Conservation (phyloP, 1,139 yeast genomes). For the Nakaseomyces nivariensis region DNA sequence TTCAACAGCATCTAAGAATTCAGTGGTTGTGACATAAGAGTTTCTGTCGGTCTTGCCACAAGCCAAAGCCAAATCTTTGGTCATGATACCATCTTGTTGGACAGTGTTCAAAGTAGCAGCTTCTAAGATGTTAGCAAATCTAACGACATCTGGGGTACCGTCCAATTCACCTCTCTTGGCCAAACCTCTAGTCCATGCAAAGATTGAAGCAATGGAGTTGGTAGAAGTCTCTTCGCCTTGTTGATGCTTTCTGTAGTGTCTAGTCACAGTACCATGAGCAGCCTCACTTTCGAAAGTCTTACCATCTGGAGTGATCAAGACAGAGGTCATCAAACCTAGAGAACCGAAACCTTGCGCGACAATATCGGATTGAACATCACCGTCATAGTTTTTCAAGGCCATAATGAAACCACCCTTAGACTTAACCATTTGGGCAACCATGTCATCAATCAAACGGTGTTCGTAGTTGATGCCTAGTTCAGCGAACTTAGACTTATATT, state of each 20-base stretch:
- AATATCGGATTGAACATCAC: slow-evolving; percentile 78
- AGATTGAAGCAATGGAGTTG: slow-evolving; percentile 75
- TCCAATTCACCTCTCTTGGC: slow-evolving; percentile 75
- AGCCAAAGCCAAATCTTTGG: slow-evolving; percentile 73
- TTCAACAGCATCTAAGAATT: slow-evolving; percentile 65
- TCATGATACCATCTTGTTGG: slow-evolving; percentile 65
- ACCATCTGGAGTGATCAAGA: slow-evolving; percentile 77
- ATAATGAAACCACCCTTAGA: slow-evolving; percentile 76
- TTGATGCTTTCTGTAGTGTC: slow-evolving; percentile 79
- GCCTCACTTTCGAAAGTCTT: slow-evolving; percentile 77
- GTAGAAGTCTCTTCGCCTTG: slow-evolving; percentile 79
- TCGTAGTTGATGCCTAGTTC: slow-evolving; percentile 65
- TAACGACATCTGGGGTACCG: slow-evolving; percentile 56
- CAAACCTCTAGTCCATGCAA: slow-evolving; percentile 81
- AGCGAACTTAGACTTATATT: slow-evolving; percentile 51
- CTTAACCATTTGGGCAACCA: slow-evolving; percentile 84
- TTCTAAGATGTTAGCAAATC: slow-evolving; percentile 58
- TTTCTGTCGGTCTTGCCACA: slow-evolving; percentile 57
- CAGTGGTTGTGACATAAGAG: slow-evolving; percentile 64
- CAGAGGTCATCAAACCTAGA: slow-evolving; percentile 75
- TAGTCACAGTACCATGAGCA: slow-evolving; percentile 81
- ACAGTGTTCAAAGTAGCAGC: slow-evolving; percentile 64
- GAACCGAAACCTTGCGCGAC: slow-evolving; percentile 86
- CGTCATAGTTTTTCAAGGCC: slow-evolving; percentile 79
- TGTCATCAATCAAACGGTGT: slow-evolving; percentile 75